phyloP scores from a whole-genome alignment of 2,329 filamentous ascomycete species.

The Verticillium isaacii region DNA sequence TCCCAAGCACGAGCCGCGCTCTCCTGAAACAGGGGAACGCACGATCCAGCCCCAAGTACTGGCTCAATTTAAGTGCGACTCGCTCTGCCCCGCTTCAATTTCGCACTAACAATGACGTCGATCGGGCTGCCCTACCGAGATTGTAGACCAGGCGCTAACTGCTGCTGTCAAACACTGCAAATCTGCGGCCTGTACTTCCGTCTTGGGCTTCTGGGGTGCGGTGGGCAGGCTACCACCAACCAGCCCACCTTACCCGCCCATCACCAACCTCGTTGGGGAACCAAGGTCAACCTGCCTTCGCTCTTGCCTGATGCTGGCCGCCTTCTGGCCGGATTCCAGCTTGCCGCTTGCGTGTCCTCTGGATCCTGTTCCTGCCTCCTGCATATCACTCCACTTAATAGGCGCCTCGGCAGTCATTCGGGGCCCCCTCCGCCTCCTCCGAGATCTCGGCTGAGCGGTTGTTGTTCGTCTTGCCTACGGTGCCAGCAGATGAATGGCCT shows the following conservation, averaged over 20 bases:
- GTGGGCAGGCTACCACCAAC: background rate
- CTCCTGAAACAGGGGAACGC: background rate
- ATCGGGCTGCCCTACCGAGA: constrained; percentile 1
- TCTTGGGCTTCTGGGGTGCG: background rate
- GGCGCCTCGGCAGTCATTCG: background rate
- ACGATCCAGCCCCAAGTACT: background rate
- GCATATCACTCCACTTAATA: background rate
- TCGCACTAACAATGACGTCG: background rate
- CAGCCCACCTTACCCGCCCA: too few relatives aligned
- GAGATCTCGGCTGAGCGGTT: background rate
- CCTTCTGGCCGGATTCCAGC: too few relatives aligned
- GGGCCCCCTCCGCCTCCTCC: background rate
- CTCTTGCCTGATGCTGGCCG: too few relatives aligned
- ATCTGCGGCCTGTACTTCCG: background rate
- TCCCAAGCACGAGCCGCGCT: background rate
- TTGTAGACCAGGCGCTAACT: background rate
- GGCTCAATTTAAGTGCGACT: background rate
- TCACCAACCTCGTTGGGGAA: too few relatives aligned
- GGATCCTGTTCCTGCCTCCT: background rate
- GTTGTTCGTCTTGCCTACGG: background rate
- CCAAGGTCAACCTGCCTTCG: too few relatives aligned
- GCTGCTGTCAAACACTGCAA: background rate
- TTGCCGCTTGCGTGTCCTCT: background rate
- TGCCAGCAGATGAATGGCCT: background rate
- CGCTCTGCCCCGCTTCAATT: background rate